Conservation (phyloP, 768 basidiomycete species). For the Amanita muscaria region DNA sequence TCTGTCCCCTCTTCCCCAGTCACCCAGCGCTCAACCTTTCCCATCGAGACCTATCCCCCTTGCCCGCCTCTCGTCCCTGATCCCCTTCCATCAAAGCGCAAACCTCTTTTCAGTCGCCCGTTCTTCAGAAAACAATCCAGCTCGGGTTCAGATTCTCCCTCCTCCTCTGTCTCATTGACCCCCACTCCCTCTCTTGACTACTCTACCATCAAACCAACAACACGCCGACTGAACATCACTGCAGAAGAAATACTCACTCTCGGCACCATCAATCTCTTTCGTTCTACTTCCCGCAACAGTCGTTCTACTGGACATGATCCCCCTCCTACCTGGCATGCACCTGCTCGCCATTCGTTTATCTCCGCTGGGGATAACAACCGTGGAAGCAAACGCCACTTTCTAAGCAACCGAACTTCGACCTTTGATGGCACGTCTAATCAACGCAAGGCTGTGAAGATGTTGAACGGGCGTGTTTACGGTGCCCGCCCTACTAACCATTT, state of each 20-base stretch:
- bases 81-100: conserved; percentile 22
- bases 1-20: conserved; percentile 12
- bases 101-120: conserved; percentile 17
- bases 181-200: conserved; percentile 30
- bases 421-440: conserved; percentile 7
- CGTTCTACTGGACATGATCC: conserved; percentile 7
- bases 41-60: conserved; percentile 9
- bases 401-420: neutral
- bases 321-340: conserved; percentile 18
- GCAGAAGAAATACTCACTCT: conserved; percentile 29
- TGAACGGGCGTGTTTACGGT: conserved; percentile 85
- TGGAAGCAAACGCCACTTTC: conserved; percentile 1
- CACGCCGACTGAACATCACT: conserved; percentile 19
- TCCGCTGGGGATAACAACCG: conserved; percentile 1
- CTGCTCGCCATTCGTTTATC: conserved; percentile 14
- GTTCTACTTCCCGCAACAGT: conserved; percentile 23
- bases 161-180: conserved; percentile 26
- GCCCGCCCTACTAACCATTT: conserved; percentile 45
- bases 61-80: conserved; percentile 11
- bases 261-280: conserved; percentile 31
- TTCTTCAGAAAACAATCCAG: conserved; percentile 16
- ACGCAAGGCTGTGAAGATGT: conserved; percentile 51
- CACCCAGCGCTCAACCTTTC: conserved; percentile 18
- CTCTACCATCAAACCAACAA: conserved; percentile 11
- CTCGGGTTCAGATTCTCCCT: conserved; percentile 20